Evolutionary conservation across 1,139 yeast species (phyloP).

Genomic region (Eremothecium coryli): DNA sequence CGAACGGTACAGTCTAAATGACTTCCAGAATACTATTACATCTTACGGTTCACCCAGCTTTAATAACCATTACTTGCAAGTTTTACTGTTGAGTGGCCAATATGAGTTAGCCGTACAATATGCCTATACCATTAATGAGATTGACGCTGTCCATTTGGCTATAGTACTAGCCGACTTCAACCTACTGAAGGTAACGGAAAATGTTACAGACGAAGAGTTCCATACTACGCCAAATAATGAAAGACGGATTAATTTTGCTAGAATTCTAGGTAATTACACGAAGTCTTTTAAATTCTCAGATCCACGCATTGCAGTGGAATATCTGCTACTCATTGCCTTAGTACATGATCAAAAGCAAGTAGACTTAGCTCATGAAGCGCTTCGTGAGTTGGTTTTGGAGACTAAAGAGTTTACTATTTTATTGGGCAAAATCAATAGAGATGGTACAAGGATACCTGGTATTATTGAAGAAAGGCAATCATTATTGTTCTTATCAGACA

Average conservation of each 20-base stretch:
- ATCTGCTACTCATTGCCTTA: conserved; percentile 63
- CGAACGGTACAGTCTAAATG: conserved; percentile 64
- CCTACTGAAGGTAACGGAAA: conserved; percentile 43
- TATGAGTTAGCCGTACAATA: conserved; percentile 76
- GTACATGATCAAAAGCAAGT: conserved; percentile 40
- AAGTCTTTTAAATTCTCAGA: conserved; percentile 76
- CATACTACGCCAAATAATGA: conserved; percentile 30
- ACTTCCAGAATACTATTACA: conserved; percentile 63
- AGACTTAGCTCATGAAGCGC: conserved; percentile 63
- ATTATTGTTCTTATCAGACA: conserved; percentile 52
- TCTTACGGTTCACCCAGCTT: conserved; percentile 70
- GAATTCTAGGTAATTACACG: conserved; percentile 62
- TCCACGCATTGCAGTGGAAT: conserved; percentile 86
- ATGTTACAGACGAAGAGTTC: conserved; percentile 24
- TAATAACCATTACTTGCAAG: conserved; percentile 64
- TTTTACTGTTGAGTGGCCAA: conserved; percentile 65
- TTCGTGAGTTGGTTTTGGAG: conserved; percentile 75
- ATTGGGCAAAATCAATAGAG: conserved; percentile 68
- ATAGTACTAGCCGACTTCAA: conserved; percentile 75
- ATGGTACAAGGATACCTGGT: conserved; percentile 77
- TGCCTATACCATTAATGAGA: conserved; percentile 57
- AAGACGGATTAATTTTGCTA: conserved; percentile 46
- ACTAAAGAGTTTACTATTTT: conserved; percentile 77
- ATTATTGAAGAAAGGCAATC: conserved; percentile 69
- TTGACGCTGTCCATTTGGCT: conserved; percentile 85